Evolutionary conservation across 2,329 filamentous ascomycete species (phyloP).

Genomic region (Magnaporthiopsis rhizophila): DNA sequence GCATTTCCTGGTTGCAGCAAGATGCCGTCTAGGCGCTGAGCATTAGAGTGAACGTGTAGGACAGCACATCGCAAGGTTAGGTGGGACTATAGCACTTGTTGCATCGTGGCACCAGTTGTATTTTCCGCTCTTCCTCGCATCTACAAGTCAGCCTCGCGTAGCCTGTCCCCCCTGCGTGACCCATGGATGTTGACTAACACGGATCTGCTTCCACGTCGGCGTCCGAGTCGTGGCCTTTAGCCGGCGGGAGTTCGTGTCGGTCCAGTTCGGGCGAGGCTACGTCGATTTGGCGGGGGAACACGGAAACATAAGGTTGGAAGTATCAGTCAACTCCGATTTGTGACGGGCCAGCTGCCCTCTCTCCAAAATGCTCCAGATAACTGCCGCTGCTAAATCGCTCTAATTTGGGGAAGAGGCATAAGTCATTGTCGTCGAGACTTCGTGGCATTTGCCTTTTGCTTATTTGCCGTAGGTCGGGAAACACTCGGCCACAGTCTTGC

Average conservation of each 20-base stretch:
- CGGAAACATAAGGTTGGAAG: neutral
- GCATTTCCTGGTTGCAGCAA: neutral
- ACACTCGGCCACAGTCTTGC: constrained; percentile 62
- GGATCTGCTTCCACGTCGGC: neutral
- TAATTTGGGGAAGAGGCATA: neutral
- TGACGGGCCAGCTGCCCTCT: neutral
- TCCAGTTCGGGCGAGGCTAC: neutral
- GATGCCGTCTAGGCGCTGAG: neutral
- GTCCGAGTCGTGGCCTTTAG: neutral
- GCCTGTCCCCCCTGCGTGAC: neutral
- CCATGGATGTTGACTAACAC: neutral
- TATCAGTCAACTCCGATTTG: neutral
- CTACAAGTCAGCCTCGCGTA: neutral
- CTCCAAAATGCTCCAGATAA: neutral
- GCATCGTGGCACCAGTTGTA: neutral
- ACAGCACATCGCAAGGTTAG: neutral
- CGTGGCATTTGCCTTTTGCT: neutral
- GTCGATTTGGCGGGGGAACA: neutral
- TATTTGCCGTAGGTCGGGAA: constrained; percentile 41
- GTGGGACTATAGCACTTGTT: neutral
- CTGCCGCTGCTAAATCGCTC: neutral
- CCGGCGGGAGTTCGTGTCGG: too few species aligned
- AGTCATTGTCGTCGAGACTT: neutral
- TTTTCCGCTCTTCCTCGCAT: neutral
- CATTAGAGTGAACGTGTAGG: neutral